phyloP scores from a whole-genome alignment of 164 flowering plant genomes.

The Brasenia schreberi region DNA sequence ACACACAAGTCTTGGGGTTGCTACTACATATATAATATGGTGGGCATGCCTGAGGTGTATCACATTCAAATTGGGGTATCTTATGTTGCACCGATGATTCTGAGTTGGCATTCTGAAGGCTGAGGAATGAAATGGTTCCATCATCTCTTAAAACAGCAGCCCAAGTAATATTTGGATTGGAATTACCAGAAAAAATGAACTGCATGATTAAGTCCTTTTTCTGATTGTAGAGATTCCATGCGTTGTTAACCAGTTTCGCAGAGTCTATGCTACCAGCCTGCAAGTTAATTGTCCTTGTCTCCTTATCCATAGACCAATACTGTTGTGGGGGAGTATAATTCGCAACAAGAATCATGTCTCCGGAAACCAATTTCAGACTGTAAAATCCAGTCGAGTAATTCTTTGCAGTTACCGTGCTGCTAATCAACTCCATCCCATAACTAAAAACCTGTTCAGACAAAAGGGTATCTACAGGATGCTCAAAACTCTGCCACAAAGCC shows the following conservation, averaged over 20 bases:
- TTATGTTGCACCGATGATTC: slow-evolving; percentile 3
- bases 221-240: slow-evolving; percentile 36
- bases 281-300: slow-evolving; percentile 18
- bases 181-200: slow-evolving; percentile 21
- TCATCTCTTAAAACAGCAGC: slow-evolving; percentile 33
- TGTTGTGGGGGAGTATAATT: slow-evolving; percentile 32
- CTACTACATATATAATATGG: slow-evolving; percentile 24
- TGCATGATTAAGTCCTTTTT: slow-evolving; percentile 19
- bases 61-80: slow-evolving; percentile 31
- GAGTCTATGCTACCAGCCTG: slow-evolving; percentile 20
- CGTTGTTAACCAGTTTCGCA: slow-evolving; percentile 24
- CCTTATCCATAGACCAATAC: slow-evolving; percentile 44
- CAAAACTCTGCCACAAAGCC: slow-evolving; percentile 44
- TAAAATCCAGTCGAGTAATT: slow-evolving; percentile 3
- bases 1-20: slow-evolving; percentile 20
- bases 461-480: slow-evolving; percentile 45
- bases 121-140: slow-evolving; percentile 29
- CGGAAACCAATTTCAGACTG: slow-evolving; percentile 28
- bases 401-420: slow-evolving; percentile 12
- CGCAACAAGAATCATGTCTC: slow-evolving; percentile 32
- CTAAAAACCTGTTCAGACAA: slow-evolving; percentile 30
- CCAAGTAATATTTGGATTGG: slow-evolving; percentile 29
- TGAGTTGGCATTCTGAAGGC: slow-evolving; percentile 14
- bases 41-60: slow-evolving; percentile 32
- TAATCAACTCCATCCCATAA: slow-evolving; percentile 32